Evolutionary conservation across 2,329 filamentous ascomycete species (phyloP).

Genomic region (Gremmenia infestans): DNA sequence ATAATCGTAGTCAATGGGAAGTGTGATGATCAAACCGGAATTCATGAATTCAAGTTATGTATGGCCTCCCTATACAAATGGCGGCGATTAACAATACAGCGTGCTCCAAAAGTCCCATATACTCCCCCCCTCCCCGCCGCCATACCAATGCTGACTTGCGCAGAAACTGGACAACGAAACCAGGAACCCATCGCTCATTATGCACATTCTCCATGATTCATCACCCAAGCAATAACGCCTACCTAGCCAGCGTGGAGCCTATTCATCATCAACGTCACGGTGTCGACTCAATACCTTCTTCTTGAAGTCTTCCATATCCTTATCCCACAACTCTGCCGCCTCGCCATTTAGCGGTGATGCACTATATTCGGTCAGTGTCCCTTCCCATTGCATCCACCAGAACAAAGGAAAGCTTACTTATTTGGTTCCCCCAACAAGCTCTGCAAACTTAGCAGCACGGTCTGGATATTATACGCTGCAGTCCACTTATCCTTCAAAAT

Average conservation of each 20-base stretch:
- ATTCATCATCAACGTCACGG: constrained; percentile 61
- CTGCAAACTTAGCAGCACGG: constrained; percentile 86
- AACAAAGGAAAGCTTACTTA: constrained; percentile 61
- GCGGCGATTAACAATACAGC: constrained; percentile 14
- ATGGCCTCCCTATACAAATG: constrained; percentile 4
- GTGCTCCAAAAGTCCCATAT: constrained; percentile 11
- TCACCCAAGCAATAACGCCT: constrained; percentile 2
- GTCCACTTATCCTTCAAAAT: constrained; percentile 99
- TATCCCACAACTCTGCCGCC: constrained; percentile 94
- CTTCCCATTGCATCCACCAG: background rate
- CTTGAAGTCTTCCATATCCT: constrained; percentile 82
- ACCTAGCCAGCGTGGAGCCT: constrained; percentile 13
- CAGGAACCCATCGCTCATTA: constrained; percentile 7
- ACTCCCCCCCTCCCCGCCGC: constrained; percentile 14
- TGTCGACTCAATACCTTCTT: constrained; percentile 61
- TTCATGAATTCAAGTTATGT: constrained; percentile 8
- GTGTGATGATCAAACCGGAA: background rate
- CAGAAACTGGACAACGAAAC: constrained; percentile 8
- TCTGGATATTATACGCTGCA: constrained; percentile 93
- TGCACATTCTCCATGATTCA: constrained; percentile 18
- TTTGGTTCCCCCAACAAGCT: constrained; percentile 95
- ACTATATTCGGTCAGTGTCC: constrained; percentile 43
- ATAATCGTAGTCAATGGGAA: background rate
- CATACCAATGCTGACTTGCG: constrained; percentile 16
- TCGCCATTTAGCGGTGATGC: constrained; percentile 93